Evolutionary conservation across 371 early-diverging fungal genomes (phyloP), one percentile per base, ranked within the genome.

Genomic region (Mucor irregularis): DNA sequence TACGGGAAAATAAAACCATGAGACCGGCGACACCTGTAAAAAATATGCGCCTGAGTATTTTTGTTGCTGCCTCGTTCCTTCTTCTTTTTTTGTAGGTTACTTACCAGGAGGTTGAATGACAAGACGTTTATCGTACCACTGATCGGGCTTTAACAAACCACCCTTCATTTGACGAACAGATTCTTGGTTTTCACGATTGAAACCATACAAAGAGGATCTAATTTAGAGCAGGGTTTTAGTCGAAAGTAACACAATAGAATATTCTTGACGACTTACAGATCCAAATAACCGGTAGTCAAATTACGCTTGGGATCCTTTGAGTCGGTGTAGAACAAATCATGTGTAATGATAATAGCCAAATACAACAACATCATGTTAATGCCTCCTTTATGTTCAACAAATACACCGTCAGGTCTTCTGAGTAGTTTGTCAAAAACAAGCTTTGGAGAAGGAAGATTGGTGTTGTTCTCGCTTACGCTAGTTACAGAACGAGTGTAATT

Each of bases 311-410:
- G 74, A 19, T 79, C 49, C 0, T 42, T 53, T 2, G 78, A 55
- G 17, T 71, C 72, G 8, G 79, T 66, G 43, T 74, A 63, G 47
- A 82, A 82, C n/a, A 82, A 58, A 44, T 82, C 83, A 53, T 82
- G 83, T 0, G 80, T 82, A 40, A 82, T 78, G 14, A 82, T 45
- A 25, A 65, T 74, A 9, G 74, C 83, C 24, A 82, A 44, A 38
- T 77, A 71, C 7, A 81, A 64, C 13, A 82, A 28, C 28, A 80
- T 51, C 67, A 72, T 67, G 19, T 81, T 82, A 42, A 79, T 56
- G 0, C 74, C 68, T 14, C 56, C 49, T 14, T 67, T 51, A 33
- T 79, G 76, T 0, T 69, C 60, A 7, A 38, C 48, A 47, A 80
- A 81, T 26, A 49, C 50, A 5, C 48, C 57, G 21, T 61, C 64